phyloP scores from a whole-genome alignment of 2,329 filamentous ascomycete species.

The Sphaceloma murrayae region DNA sequence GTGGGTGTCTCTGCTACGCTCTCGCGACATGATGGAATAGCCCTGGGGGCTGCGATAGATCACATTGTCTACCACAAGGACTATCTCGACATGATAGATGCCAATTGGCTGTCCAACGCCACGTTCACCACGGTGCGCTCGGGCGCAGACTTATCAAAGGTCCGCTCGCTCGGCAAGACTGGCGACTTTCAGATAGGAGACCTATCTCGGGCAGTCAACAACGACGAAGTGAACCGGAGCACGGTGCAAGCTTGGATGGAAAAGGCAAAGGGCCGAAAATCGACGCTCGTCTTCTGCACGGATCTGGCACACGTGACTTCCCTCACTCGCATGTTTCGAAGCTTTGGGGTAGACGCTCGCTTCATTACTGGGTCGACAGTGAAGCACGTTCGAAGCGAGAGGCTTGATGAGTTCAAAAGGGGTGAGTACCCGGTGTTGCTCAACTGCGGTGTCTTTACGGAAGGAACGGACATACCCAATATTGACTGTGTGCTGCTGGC shows the following conservation, averaged over 20 bases:
- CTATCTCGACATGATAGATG: slow-evolving; percentile 71
- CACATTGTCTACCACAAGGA: slow-evolving; percentile 93
- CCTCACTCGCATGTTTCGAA: slow-evolving; percentile 66
- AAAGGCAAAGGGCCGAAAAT: slow-evolving; percentile 63
- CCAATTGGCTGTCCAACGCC: slow-evolving; percentile 87
- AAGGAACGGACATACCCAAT: slow-evolving; percentile 95
- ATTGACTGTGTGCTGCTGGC: slow-evolving; percentile 88
- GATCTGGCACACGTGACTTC: slow-evolving; percentile 72
- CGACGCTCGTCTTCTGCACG: slow-evolving; percentile 89
- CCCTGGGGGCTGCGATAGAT: slow-evolving; percentile 75
- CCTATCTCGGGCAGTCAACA: slow-evolving; percentile 79
- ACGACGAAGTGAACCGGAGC: slow-evolving; percentile 66
- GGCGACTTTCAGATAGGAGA: slow-evolving; percentile 74
- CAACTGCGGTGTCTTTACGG: slow-evolving; percentile 94
- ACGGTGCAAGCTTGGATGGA: slow-evolving; percentile 79
- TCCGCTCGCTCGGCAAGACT: slow-evolving; percentile 44
- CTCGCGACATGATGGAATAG: slow-evolving; percentile 72
- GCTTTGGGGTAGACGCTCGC: slow-evolving; percentile 68
- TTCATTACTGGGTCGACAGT: slow-evolving; percentile 79
- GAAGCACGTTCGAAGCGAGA: slow-evolving; percentile 55
- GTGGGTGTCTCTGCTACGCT: slow-evolving; percentile 83
- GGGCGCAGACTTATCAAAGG: slow-evolving; percentile 61
- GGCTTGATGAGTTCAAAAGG: slow-evolving; percentile 64
- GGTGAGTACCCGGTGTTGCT: slow-evolving; percentile 77
- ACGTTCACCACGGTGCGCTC: slow-evolving; percentile 87